These are phyloP conservation scores for Discostella pseudostelligera DNA, from an alignment of 108 stramenopile genomes.

Conservation along the genomic window DNA sequence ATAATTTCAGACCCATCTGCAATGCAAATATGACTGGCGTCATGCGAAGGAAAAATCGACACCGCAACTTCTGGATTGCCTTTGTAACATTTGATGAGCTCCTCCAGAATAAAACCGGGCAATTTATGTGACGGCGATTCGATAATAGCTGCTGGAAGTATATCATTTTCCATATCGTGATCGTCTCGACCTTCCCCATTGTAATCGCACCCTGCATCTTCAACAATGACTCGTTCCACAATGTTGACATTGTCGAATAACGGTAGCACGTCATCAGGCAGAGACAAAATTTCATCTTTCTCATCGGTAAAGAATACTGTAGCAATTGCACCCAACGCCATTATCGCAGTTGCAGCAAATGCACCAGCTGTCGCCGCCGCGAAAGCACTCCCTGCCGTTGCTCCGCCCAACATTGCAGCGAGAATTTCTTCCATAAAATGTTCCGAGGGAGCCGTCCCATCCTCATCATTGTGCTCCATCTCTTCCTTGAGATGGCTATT, in stretches of 20 bases:
- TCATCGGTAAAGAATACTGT: not conserved
- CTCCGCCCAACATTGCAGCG: not conserved
- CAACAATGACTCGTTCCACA: not conserved
- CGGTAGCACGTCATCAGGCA: not conserved
- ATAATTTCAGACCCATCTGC: too few relatives aligned
- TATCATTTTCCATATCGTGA: not conserved
- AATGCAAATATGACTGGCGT: conserved; percentile 6
- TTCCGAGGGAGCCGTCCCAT: not conserved
- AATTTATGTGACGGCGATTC: conserved; percentile 3
- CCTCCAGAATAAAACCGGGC: conserved; percentile 12
- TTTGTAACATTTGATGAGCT: conserved; percentile 29
- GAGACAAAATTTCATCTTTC: not conserved
- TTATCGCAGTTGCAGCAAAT: conserved; percentile 1
- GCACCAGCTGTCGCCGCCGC: not conserved
- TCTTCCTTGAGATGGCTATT: not conserved
- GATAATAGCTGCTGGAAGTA: not conserved
- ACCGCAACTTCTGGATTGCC: conserved; percentile 12
- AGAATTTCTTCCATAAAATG: conserved; percentile 1
- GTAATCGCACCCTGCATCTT: not conserved
- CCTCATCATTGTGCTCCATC: not conserved
- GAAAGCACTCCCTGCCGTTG: not conserved
- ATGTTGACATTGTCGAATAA: not conserved
- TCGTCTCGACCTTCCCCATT: not conserved
- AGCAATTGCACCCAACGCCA: conserved; percentile 3
- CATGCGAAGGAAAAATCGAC: not conserved